Evolutionary conservation across 1,284 basidiomycete genomes (phyloP).

Genomic region (Malassezia yamatoensis): DNA sequence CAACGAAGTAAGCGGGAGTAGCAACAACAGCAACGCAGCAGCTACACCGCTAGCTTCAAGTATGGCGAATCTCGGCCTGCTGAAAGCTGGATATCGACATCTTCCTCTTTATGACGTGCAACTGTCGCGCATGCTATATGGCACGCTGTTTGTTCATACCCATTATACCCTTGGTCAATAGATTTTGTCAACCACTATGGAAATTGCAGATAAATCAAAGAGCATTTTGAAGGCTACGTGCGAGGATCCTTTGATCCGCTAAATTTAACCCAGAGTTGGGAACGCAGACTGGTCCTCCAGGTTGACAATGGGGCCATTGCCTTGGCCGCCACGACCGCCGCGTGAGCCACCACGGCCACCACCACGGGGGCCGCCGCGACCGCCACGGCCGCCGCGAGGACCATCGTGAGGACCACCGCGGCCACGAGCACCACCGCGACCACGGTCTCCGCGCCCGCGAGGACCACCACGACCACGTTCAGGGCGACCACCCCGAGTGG

Average conservation of each 20-base stretch:
- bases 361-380: constrained; percentile 28
- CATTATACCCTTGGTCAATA: constrained; percentile 8
- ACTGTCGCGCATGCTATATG: constrained; percentile 36
- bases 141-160: constrained; percentile 40
- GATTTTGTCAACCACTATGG: neutral
- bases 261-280: constrained; percentile 37
- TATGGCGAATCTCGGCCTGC: constrained; percentile 22
- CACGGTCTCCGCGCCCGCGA: constrained; percentile 24
- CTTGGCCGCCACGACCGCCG: constrained; percentile 36
- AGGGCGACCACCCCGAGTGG: constrained; percentile 6
- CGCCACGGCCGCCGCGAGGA: constrained; percentile 17
- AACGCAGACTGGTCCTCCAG: constrained; percentile 44
- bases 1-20: constrained; percentile 21
- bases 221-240: too few species aligned
- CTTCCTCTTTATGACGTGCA: constrained; percentile 39
- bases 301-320: constrained; percentile 58
- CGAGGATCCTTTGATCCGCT: neutral
- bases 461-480: constrained; percentile 15
- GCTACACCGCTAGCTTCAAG: constrained; percentile 6
- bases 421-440: constrained; percentile 23
- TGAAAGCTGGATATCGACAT: constrained; percentile 35
- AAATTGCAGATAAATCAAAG: neutral
- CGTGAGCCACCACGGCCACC: constrained; percentile 51
- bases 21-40: neutral
- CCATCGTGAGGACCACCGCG: constrained; percentile 4